These are phyloP conservation scores for Scutellaria minor DNA, from an alignment of 257 asterid species.

Conservation along the genomic window DNA sequence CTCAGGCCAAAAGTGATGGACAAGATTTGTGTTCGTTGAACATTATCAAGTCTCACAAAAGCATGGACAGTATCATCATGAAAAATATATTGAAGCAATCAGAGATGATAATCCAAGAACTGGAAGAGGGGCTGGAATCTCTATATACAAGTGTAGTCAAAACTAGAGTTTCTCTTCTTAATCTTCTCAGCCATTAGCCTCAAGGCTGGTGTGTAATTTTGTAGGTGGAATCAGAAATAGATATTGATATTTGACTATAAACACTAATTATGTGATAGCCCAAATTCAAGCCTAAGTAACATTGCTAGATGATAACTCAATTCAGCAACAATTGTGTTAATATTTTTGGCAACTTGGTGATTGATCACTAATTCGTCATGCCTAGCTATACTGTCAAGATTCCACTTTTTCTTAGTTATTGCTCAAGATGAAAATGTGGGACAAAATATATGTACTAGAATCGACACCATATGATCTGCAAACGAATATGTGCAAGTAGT, in stretches of 20 bases:
- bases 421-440: too few species aligned
- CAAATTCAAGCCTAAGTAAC: too few species aligned
- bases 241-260: background rate
- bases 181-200: constrained; percentile 18
- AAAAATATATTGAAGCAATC: constrained; percentile 36
- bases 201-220: background rate
- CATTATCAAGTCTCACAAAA: background rate
- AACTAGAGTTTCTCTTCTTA: constrained; percentile 47
- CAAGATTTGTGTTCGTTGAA: constrained; percentile 13
- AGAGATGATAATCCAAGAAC: constrained; percentile 37
- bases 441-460: too few species aligned
- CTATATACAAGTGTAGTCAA: constrained; percentile 39
- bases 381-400: too few species aligned
- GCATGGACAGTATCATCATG: constrained; percentile 11
- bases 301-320: too few species aligned
- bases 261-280: too few species aligned
- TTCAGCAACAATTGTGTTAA: too few species aligned
- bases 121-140: constrained; percentile 38
- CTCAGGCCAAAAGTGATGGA: background rate
- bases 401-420: too few species aligned
- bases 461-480: too few species aligned
- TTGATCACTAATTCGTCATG: too few species aligned
- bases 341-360: too few species aligned
- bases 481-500: too few species aligned
- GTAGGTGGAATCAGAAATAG: background rate